phyloP scores from a whole-genome alignment of 345 rosid genomes.

The Aegle marmelos region DNA sequence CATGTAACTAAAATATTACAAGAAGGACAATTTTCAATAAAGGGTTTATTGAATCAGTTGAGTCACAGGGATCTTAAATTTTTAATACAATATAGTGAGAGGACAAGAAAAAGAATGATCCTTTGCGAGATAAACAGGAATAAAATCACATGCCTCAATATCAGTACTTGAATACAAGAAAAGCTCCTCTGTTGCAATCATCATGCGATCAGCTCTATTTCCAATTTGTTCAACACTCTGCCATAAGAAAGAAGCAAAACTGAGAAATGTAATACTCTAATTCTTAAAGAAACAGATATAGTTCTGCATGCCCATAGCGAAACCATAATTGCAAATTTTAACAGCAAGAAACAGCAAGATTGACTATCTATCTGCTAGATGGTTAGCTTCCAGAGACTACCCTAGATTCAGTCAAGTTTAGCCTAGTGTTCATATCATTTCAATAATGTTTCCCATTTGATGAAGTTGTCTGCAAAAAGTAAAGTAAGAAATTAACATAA shows the following conservation, averaged over 20 bases:
- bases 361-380: background rate
- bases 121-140: background rate
- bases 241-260: conserved; percentile 16
- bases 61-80: background rate
- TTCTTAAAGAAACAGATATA: background rate
- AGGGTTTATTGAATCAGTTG: background rate
- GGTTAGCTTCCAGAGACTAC: background rate
- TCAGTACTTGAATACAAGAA: conserved; percentile 84
- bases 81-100: background rate
- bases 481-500: background rate
- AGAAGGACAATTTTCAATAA: background rate
- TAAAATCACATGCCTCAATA: conserved; percentile 55
- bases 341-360: background rate
- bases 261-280: background rate
- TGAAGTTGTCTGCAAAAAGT: background rate
- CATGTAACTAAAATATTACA: background rate
- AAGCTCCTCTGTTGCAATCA: conserved; percentile 58
- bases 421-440: background rate
- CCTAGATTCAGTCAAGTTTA: background rate
- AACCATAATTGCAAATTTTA: background rate
- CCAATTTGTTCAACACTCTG: conserved; percentile 95
- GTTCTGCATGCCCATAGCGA: background rate
- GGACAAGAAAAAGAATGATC: background rate
- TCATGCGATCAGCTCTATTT: conserved; percentile 79
- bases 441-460: background rate